A percentile compares a stretch with the other conserved stretches of the same genome.
These are phyloP conservation scores for Camelina hispida DNA, from an alignment of 345 rosid species.

Conservation along the genomic window DNA sequence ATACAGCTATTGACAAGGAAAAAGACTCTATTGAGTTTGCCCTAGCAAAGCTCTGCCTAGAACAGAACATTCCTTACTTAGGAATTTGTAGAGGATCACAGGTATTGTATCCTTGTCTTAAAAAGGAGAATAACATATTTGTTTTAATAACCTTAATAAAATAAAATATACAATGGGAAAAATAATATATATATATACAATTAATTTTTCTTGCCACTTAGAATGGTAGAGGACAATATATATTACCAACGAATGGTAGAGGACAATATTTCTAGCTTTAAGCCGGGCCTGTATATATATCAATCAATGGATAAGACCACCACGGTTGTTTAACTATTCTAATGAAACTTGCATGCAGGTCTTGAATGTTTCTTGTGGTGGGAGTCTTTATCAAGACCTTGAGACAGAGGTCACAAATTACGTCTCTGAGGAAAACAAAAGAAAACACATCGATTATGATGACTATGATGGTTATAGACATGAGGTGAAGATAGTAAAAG, in stretches of 20 bases:
- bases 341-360: slow-evolving; percentile 54
- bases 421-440: slow-evolving; percentile 41
- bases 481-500: slow-evolving; percentile 55
- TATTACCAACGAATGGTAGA: no score
- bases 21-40: slow-evolving; percentile 81
- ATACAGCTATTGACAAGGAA: slow-evolving; percentile 74
- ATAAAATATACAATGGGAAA: no score
- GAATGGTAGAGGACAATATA: no score
- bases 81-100: slow-evolving; percentile 88
- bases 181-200: no score
- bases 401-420: slow-evolving; percentile 60
- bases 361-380: slow-evolving; percentile 85
- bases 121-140: background rate
- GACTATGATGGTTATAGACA: slow-evolving; percentile 85
- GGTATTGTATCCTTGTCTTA: slow-evolving; percentile 9
- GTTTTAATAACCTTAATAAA: background rate
- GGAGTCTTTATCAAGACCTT: slow-evolving; percentile 74
- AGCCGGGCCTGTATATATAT: no score
- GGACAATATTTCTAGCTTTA: no score
- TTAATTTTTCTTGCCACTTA: background rate
- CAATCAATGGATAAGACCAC: background rate
- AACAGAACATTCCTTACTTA: slow-evolving; percentile 77
- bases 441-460: slow-evolving; percentile 70
- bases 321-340: background rate
- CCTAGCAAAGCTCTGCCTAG: slow-evolving; percentile 79